Percentiles rank a stretch among this genome's conserved stretches.
phyloP scores from a whole-genome alignment of 2,329 filamentous ascomycete genomes.

The Talaromyces marneffei region DNA sequence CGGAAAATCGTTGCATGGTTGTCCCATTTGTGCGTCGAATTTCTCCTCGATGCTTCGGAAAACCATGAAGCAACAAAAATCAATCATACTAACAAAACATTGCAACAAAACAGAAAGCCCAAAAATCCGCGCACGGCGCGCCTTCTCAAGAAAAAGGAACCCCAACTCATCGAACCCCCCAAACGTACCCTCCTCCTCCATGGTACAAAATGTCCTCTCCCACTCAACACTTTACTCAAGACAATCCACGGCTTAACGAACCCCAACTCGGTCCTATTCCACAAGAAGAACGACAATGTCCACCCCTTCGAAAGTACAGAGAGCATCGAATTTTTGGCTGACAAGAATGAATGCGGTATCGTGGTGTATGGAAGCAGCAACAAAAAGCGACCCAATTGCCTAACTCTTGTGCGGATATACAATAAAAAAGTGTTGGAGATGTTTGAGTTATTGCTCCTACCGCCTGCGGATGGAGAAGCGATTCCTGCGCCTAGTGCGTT shows the following conservation, averaged over 20 bases:
- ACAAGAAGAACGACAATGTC: constrained; percentile 86
- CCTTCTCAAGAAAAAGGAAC: constrained; percentile 85
- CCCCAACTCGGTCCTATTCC: constrained; percentile 81
- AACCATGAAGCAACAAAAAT: background rate
- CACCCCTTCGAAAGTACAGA: constrained; percentile 88
- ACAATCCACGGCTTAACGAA: constrained; percentile 81
- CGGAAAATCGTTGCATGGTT: background rate
- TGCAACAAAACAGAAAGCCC: constrained; percentile 59
- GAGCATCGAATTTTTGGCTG: constrained; percentile 88
- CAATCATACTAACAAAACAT: background rate
- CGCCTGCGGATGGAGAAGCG: constrained; percentile 50
- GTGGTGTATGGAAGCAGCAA: constrained; percentile 77
- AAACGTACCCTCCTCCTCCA: constrained; percentile 87
- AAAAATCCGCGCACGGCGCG: constrained; percentile 88
- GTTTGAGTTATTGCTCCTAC: constrained; percentile 81
- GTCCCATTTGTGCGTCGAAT: background rate
- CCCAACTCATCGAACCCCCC: constrained; percentile 81
- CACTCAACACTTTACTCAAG: constrained; percentile 74
- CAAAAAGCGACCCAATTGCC: constrained; percentile 91
- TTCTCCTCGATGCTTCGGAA: background rate
- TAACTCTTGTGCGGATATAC: constrained; percentile 80
- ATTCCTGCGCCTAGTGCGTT: constrained; percentile 45
- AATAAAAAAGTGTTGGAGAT: constrained; percentile 87
- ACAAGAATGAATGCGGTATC: constrained; percentile 89
- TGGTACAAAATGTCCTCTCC: constrained; percentile 75